Base-by-base conservation (phyloP, 257 asterid species). In the Ilex aquifolium region DNA sequence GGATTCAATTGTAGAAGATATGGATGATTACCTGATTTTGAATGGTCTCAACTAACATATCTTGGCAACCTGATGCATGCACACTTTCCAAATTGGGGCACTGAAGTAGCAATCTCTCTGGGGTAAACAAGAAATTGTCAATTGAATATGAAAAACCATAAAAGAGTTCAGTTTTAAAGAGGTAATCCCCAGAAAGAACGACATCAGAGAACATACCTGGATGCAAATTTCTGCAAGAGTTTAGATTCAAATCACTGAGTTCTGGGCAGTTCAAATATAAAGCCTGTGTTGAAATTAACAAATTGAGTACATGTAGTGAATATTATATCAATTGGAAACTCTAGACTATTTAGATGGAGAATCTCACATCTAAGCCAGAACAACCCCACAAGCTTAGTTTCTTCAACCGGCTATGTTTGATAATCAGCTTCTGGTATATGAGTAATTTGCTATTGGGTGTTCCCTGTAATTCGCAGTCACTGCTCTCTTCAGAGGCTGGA, bases 351-450 rank as follows among this genome's bases (percentile, higher is more conserved):
- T 8, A 49, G 65, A 58, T 27, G 46, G 52, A 72, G 72, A 68
- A 77, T 68, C 95, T 85, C 77, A 93, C 99, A 77, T 93, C 95
- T 77, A 93, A 82, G 57, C 95, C 96, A 48, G 97, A 90, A 73
- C 97, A 93, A 58, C 99, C 99, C 99, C 99, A 93, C 62, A 93
- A 82, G 83, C 99, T 93, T 60, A 93, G 80, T 76, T 86, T 87
- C 86, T 83, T 88, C 82, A 93, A 68, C 63, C 80, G 80, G 77
- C 66, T 82, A 71, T 93, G 99, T 80, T 93, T 93, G 67, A 93
- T 88, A 44, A 93, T 90, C 76, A 90, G 56, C 88, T 93, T 93
- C 73, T 93, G 99, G 75, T 84, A 83, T 60, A 76, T 77, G 58
- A 81, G 82, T 69, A 73, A 36, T 72, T 81, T 85, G 76, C 82